Evolutionary conservation across 495 filamentous ascomycete genomes (phyloP), one percentile per base, ranked within the genome.

Genomic region (Aspergillus carlsbadensis): DNA sequence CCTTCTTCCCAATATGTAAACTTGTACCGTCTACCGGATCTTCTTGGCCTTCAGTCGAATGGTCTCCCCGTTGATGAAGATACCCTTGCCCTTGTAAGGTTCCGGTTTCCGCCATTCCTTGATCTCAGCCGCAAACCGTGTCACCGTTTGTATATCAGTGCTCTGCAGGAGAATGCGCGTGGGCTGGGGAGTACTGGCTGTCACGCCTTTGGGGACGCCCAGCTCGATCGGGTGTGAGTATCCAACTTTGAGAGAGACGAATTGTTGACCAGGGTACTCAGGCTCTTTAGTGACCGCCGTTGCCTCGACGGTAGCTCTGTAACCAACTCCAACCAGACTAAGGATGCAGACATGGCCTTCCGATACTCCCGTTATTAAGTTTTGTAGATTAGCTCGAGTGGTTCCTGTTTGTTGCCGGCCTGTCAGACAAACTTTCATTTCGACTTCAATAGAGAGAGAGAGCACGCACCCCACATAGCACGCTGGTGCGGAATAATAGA

Each of bases 1-100:
- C 50, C 39, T 37, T 37, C n/a, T 46, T 47, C 54, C 54, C 64
- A 56, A 61, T 43, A 54, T 45, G 52, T 49, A 53, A 44, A 61
- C n/a, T n/a, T 50, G 58, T 37, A 52, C 36, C 37, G 58, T 63
- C 67, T 69, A 98, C 82, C 96, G 96, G 73, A 98, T 96, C 86
- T 98, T 98, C 87, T 96, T 97, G 56, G 89, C 84, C 84, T 98
- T 98, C 70, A 98, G 71, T 81, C 86, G 92, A 79, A 98, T 96
- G 4, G 91, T 97, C 80, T 98, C 93, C 45, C 90, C 89, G 69
- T 96, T 93, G 55, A 98, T 83, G 64, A 98, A 98, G 59, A 98
- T 97, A 66, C 94, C 94, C 84, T 98, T 97, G 51, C 94, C 94
- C 85, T 98, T 98, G 75, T 98, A 98, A 47, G 95, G 94, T 73